Evolutionary conservation across 2,329 filamentous ascomycete genomes (phyloP).

Genomic region (Colletotrichum sp.): DNA sequence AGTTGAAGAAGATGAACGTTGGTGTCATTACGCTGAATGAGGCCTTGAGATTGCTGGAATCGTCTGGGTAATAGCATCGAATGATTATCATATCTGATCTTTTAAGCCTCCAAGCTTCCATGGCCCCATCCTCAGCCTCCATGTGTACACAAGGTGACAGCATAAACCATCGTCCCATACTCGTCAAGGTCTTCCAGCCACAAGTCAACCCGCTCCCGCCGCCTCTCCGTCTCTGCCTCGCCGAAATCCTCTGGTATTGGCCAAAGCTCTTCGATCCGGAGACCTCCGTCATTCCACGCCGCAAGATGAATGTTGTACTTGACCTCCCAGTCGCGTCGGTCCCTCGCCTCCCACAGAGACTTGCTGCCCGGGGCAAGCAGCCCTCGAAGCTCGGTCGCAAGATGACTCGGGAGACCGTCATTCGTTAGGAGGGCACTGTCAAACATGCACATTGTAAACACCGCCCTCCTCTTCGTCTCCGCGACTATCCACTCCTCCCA

Average conservation of each 20-base stretch:
- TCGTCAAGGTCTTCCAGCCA: conserved; percentile 59
- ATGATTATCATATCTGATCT: not conserved
- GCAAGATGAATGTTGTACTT: conserved; percentile 47
- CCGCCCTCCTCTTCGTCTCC: conserved; percentile 55
- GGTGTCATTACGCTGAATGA: accelerated
- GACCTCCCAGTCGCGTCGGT: conserved; percentile 44
- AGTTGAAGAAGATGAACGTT: not conserved
- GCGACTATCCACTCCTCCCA: conserved; percentile 62
- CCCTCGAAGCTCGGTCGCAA: conserved; percentile 52
- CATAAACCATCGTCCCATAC: conserved; percentile 59
- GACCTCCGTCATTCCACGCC: conserved; percentile 43
- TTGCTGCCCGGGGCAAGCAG: conserved; percentile 47
- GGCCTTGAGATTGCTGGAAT: not conserved
- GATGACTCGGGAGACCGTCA: conserved; percentile 48
- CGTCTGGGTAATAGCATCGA: not conserved
- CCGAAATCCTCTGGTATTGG: conserved; percentile 35
- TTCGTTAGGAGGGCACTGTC: conserved; percentile 52
- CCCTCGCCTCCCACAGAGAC: conserved; percentile 45
- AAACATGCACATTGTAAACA: conserved; percentile 59
- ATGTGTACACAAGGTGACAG: conserved; percentile 52
- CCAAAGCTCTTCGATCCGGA: conserved; percentile 60
- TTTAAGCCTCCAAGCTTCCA: not conserved
- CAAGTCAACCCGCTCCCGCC: conserved; percentile 44
- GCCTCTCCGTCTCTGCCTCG: conserved; percentile 31
- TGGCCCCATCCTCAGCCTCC: conserved; percentile 25